Evolutionary conservation across 768 basidiomycete species (phyloP).

Genomic region (Agrocybe praecox): DNA sequence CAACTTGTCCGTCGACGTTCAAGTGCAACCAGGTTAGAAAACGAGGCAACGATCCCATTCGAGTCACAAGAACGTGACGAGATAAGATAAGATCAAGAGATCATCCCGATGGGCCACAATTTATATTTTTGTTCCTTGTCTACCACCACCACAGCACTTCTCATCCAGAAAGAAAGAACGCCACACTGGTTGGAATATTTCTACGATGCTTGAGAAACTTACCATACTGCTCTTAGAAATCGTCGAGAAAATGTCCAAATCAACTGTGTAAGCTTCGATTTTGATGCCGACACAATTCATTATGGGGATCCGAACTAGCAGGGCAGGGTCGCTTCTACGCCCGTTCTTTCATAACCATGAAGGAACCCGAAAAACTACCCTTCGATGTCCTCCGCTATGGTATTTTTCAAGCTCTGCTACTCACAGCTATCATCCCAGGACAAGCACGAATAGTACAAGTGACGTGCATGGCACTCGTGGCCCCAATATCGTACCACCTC

Average conservation of each 20-base stretch:
- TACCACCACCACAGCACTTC: too few species aligned
- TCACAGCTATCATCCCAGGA: constrained; percentile 11
- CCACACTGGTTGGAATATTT: too few species aligned
- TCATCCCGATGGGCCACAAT: too few species aligned
- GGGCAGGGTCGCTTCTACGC: not conserved
- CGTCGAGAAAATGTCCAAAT: too few species aligned
- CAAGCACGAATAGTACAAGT: constrained; percentile 7
- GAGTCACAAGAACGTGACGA: constrained; percentile 3
- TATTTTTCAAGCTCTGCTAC: not conserved
- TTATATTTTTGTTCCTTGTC: too few species aligned
- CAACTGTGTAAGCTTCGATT: too few species aligned
- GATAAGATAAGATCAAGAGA: constrained; percentile 14
- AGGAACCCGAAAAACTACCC: not conserved
- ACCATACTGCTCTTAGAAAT: too few species aligned
- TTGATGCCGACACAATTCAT: too few species aligned
- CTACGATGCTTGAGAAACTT: too few species aligned
- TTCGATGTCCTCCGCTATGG: not conserved
- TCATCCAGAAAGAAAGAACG: too few species aligned
- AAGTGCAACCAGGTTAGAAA: not conserved
- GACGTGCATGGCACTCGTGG: constrained; percentile 16
- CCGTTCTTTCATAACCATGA: not conserved
- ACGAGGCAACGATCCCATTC: not conserved
- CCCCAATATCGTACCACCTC: constrained; percentile 21
- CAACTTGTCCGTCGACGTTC: constrained; percentile 13
- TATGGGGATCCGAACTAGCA: too few species aligned